Evolutionary conservation across 345 rosid species (phyloP).

Genomic region (Sisymbrium altissimum): DNA sequence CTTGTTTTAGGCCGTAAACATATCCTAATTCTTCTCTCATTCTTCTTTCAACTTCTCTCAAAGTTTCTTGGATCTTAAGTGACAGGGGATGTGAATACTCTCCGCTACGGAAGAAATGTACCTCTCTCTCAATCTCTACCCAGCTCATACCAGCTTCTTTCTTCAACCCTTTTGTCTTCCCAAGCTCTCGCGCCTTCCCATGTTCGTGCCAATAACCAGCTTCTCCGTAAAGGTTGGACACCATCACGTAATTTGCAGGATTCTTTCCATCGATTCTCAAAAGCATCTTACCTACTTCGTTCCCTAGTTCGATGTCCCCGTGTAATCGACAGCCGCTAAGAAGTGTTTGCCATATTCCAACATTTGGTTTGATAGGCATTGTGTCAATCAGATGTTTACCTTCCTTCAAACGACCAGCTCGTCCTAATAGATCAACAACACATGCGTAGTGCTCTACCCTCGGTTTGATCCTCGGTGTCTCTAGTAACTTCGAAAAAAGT

Average conservation of each 20-base stretch:
- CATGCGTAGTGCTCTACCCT: constrained; percentile 84
- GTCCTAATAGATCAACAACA: constrained; percentile 79
- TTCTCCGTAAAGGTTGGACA: constrained; percentile 75
- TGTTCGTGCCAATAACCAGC: constrained; percentile 67
- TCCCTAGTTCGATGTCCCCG: constrained; percentile 59
- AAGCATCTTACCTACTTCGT: constrained; percentile 61
- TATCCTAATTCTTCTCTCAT: constrained; percentile 72
- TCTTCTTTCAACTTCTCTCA: constrained; percentile 63
- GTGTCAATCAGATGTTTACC: constrained; percentile 59
- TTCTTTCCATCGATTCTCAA: constrained; percentile 52
- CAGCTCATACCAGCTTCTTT: constrained; percentile 85
- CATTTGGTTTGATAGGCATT: constrained; percentile 64
- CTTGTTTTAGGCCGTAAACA: constrained; percentile 44
- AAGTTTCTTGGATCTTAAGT: constrained; percentile 43
- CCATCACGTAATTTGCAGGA: constrained; percentile 75
- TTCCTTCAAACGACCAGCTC: constrained; percentile 72
- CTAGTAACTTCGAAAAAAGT: constrained; percentile 49
- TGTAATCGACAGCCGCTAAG: constrained; percentile 81
- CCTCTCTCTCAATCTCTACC: constrained; percentile 72
- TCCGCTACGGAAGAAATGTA: constrained; percentile 58
- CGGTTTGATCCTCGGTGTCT: constrained; percentile 38
- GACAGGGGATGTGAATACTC: constrained; percentile 54
- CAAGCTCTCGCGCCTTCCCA: constrained; percentile 54
- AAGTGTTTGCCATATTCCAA: constrained; percentile 88
- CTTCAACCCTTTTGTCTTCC: constrained; percentile 49